Conservation (phyloP, 2,329 filamentous ascomycete genomes). For the Pyricularia sp. region DNA sequence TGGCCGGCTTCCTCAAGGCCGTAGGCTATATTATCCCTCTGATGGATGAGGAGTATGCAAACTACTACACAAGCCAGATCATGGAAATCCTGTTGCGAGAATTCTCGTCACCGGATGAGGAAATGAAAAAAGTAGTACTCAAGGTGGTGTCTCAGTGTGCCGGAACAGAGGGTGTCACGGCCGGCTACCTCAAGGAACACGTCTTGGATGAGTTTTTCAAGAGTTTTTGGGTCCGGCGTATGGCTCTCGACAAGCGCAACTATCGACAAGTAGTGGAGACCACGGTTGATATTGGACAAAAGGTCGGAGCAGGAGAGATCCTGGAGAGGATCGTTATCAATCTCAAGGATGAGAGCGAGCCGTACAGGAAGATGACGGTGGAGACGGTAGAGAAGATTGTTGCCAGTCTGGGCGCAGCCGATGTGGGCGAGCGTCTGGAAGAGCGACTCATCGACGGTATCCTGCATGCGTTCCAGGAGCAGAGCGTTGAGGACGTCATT, state of each 20-base stretch:
- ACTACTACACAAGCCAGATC: conserved; percentile 96
- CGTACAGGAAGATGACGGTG: conserved; percentile 97
- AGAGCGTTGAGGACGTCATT: conserved; percentile 89
- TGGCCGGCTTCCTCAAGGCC: conserved; percentile 92
- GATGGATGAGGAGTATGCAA: conserved; percentile 99
- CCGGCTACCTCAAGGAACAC: conserved; percentile 87
- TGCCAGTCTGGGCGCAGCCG: conserved; percentile 80
- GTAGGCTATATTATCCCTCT: conserved; percentile 96
- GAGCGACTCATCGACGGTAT: conserved; percentile 93
- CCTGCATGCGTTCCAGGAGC: conserved; percentile 91
- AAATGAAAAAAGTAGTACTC: conserved; percentile 99
- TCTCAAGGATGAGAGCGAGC: conserved; percentile 94
- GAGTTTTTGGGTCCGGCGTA: conserved; percentile 93
- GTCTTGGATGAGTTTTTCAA: conserved; percentile 97
- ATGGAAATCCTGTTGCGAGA: conserved; percentile 97
- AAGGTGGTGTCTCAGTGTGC: conserved; percentile 96
- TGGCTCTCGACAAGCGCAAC: conserved; percentile 95
- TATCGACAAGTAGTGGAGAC: conserved; percentile 97
- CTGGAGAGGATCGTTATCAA: conserved; percentile 87
- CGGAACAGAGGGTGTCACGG: conserved; percentile 86
- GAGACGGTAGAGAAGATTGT: conserved; percentile 97
- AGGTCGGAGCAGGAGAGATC: conserved; percentile 94
- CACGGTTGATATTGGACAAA: conserved; percentile 91
- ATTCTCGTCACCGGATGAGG: conserved; percentile 92
- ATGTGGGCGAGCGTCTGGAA: conserved; percentile 84